phyloP scores from a whole-genome alignment of 305 asterid species.

The Salvia sclarea region DNA sequence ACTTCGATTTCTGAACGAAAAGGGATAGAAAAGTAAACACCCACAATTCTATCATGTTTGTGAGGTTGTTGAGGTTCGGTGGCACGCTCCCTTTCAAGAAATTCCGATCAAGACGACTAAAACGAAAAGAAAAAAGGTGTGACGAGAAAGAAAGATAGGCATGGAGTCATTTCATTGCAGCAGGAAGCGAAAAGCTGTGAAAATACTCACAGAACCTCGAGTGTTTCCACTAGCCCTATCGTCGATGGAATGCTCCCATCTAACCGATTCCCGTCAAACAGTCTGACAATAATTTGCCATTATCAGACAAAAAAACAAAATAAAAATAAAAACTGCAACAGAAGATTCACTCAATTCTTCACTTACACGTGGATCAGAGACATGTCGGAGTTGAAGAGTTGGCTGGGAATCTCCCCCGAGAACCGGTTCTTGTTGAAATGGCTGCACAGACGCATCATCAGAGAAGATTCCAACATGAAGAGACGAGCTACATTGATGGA shows the following conservation, averaged over 20 bases:
- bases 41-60: constrained; percentile 71
- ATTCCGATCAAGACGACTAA: constrained; percentile 93
- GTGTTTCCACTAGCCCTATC: constrained; percentile 65
- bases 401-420: constrained; percentile 70
- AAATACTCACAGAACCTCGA: constrained; percentile 91
- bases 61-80: constrained; percentile 70
- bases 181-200: constrained; percentile 9
- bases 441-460: constrained; percentile 49
- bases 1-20: constrained; percentile 4
- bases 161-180: neutral
- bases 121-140: neutral
- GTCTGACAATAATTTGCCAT: constrained; percentile 38
- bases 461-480: constrained; percentile 15
- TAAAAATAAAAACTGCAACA: neutral
- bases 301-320: neutral
- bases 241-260: constrained; percentile 73
- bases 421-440: constrained; percentile 88
- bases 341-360: neutral
- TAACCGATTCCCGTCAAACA: constrained; percentile 74
- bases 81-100: constrained; percentile 60
- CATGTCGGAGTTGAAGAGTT: constrained; percentile 72
- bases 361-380: constrained; percentile 83
- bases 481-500: neutral
- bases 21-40: constrained; percentile 40
- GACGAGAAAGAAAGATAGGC: neutral